phyloP scores from a whole-genome alignment of 2,329 filamentous ascomycete genomes.

The Penicillium paneum region DNA sequence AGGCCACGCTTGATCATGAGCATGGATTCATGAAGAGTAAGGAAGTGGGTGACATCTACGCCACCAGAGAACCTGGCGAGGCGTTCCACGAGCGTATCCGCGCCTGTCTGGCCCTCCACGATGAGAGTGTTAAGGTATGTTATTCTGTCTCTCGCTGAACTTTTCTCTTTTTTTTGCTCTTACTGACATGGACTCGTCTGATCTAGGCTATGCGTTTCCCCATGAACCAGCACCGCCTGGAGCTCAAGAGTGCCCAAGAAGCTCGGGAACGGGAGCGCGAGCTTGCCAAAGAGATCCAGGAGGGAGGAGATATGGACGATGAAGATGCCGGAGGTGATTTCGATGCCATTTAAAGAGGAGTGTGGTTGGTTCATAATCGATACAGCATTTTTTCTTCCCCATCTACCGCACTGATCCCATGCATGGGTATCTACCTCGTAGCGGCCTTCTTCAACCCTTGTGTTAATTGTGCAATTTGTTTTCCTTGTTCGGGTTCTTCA shows the following conservation, averaged over 20 bases:
- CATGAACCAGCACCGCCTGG: constrained; percentile 97
- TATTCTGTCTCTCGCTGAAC: background rate
- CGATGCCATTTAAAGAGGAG: constrained; percentile 73
- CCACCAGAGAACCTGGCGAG: constrained; percentile 91
- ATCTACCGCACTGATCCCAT: constrained; percentile 12
- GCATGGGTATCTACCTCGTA: constrained; percentile 18
- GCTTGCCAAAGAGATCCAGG: constrained; percentile 97
- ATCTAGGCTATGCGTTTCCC: constrained; percentile 92
- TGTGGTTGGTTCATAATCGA: constrained; percentile 17
- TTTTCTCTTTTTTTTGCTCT: background rate
- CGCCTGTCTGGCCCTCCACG: constrained; percentile 85
- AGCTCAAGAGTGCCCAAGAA: constrained; percentile 97
- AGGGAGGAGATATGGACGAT: constrained; percentile 93
- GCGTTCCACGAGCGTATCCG: constrained; percentile 96
- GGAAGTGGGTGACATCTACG: constrained; percentile 92
- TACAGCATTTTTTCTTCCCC: constrained; percentile 16
- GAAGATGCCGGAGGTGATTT: constrained; percentile 95
- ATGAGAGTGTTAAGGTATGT: constrained; percentile 93
- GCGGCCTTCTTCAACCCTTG: constrained; percentile 24
- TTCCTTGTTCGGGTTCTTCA: constrained; percentile 14
- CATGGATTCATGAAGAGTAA: constrained; percentile 98
- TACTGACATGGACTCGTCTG: constrained; percentile 27
- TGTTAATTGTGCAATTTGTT: constrained; percentile 29
- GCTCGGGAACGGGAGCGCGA: constrained; percentile 95
- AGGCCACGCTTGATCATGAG: constrained; percentile 90